Evolutionary conservation across 2,329 filamentous ascomycete genomes (phyloP).

Genomic region (Diaporthe australafricana): DNA sequence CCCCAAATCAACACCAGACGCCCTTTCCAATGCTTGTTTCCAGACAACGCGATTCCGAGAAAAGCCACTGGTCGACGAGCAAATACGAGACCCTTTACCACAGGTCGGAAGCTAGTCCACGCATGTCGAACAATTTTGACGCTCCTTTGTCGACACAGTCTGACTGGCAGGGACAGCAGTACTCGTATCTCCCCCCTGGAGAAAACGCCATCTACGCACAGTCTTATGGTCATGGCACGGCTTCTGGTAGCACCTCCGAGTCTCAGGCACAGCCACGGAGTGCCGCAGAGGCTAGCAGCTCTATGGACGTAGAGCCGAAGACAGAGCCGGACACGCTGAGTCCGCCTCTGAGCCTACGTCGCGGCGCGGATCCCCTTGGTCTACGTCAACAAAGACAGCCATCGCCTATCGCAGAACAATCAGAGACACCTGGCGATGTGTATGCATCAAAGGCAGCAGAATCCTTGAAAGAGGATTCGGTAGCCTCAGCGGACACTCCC

Average conservation of each 20-base stretch:
- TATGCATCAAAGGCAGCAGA: conserved; percentile 53
- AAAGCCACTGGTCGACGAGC: conserved; percentile 66
- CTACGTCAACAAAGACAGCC: conserved; percentile 55
- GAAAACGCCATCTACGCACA: conserved; percentile 59
- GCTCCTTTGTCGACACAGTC: conserved; percentile 64
- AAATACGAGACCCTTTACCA: conserved; percentile 62
- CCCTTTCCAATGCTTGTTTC: conserved; percentile 67
- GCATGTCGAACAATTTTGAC: conserved; percentile 69
- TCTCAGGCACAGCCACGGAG: conserved; percentile 53
- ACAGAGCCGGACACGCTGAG: conserved; percentile 51
- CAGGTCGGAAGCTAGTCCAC: conserved; percentile 58
- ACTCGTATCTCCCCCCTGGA: conserved; percentile 60
- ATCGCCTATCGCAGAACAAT: conserved; percentile 51
- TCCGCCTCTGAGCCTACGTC: conserved; percentile 51
- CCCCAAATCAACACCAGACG: conserved; percentile 33
- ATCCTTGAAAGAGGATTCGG: conserved; percentile 52
- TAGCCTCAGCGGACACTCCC: conserved; percentile 53
- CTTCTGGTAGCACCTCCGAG: conserved; percentile 50
- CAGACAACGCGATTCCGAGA: conserved; percentile 64
- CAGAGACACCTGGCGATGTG: conserved; percentile 46
- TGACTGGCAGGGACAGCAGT: conserved; percentile 66
- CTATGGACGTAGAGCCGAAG: conserved; percentile 75
- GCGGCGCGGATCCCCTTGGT: conserved; percentile 54
- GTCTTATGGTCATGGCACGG: conserved; percentile 55
- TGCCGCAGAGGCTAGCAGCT: conserved; percentile 50